These are phyloP conservation scores for Leccinum subspadiceum DNA, from an alignment of 1,284 basidiomycete species.

Conservation along the genomic window DNA sequence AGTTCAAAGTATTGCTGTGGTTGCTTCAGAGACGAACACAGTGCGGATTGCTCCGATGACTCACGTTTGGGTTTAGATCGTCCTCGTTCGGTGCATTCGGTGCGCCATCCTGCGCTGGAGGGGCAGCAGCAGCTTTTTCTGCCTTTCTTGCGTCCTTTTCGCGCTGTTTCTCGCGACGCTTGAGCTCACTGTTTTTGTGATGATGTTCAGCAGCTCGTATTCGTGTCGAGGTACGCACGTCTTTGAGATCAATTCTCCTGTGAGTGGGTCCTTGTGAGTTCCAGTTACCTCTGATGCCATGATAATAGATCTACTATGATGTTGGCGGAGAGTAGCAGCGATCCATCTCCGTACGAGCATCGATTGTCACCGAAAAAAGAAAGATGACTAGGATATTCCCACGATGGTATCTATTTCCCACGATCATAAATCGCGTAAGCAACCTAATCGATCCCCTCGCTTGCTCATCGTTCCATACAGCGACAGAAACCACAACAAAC, in stretches of 20 bases:
- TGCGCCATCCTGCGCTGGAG: constrained; percentile 35
- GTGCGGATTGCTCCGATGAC: constrained; percentile 28
- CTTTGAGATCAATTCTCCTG: constrained; percentile 95
- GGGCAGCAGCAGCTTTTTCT: constrained; percentile 60
- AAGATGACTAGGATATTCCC: neutral
- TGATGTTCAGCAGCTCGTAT: constrained; percentile 26
- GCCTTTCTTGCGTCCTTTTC: constrained; percentile 86
- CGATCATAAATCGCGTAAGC: constrained; percentile 26
- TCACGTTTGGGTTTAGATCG: constrained; percentile 80
- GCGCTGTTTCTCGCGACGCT: constrained; percentile 85
- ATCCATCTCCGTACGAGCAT: constrained; percentile 31
- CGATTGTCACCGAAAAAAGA: constrained; percentile 10
- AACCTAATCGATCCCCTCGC: constrained; percentile 32
- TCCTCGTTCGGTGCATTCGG: constrained; percentile 59
- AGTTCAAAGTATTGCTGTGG: constrained; percentile 94
- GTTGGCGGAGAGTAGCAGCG: constrained; percentile 14
- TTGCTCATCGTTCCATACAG: constrained; percentile 18
- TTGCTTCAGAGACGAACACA: neutral
- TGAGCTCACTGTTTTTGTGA: constrained; percentile 72
- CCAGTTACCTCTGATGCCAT: constrained; percentile 55
- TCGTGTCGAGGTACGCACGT: constrained; percentile 51
- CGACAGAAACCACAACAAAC: constrained; percentile 6
- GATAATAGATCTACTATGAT: neutral
- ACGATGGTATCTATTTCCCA: neutral
- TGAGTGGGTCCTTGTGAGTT: constrained; percentile 82